Conservation (phyloP, 1,139 yeast species). For the Nakaseomyces uthaithaninus region DNA sequence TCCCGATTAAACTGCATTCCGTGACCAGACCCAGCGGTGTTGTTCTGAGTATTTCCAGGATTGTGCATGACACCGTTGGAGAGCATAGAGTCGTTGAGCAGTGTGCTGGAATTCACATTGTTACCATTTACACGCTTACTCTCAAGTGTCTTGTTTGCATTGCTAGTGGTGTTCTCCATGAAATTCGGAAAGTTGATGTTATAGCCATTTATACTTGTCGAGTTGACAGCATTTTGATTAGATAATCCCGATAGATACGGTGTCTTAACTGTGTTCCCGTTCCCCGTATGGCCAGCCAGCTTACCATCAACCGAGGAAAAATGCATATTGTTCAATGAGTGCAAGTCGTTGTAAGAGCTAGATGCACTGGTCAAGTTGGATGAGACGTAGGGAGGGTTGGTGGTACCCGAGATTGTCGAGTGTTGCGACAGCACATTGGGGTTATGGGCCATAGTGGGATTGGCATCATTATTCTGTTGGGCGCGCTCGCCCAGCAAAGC, state of each 20-base stretch:
- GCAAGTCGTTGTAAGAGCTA: slow-evolving; percentile 7
- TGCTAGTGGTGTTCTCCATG: not conserved
- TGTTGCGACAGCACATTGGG: not conserved
- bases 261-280: not conserved
- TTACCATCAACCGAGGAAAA: slow-evolving; percentile 2
- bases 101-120: not conserved
- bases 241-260: not conserved
- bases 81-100: not conserved
- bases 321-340: slow-evolving; percentile 6
- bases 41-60: not conserved
- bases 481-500: slow-evolving; percentile 7
- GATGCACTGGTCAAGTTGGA: slow-evolving; percentile 7
- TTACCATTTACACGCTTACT: not conserved
- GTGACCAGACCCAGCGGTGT: not conserved
- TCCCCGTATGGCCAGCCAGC: not conserved
- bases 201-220: not conserved
- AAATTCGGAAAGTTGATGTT: slow-evolving; percentile 1
- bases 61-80: not conserved
- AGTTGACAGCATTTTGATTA: not conserved
- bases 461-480: not conserved
- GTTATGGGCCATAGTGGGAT: not conserved
- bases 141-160: not conserved
- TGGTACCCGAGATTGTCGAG: not conserved
- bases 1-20: not conserved
- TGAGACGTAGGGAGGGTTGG: not conserved